Percentiles rank a stretch among this genome's conserved stretches.
These are phyloP conservation scores for Ophiostoma ips DNA, from an alignment of 2,329 filamentous ascomycete genomes.

Conservation along the genomic window DNA sequence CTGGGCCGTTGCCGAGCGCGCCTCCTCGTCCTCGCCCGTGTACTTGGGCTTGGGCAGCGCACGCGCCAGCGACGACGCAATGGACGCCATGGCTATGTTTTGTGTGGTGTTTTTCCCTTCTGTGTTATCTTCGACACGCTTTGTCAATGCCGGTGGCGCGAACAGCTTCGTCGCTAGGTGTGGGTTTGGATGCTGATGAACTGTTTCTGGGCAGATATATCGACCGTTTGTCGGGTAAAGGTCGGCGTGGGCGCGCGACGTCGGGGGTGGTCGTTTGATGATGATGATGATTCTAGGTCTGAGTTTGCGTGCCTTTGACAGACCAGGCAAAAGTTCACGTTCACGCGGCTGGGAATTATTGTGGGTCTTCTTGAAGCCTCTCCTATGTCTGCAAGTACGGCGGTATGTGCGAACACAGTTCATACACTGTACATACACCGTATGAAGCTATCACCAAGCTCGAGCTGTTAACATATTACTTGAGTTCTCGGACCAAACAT, in stretches of 20 bases:
- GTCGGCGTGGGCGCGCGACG: too few species aligned
- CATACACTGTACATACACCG: not conserved
- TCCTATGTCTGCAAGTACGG: not conserved
- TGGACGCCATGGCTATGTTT: conserved; percentile 42
- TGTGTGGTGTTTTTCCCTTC: not conserved
- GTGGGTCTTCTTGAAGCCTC: not conserved
- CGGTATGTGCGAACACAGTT: not conserved
- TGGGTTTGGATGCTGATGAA: too few species aligned
- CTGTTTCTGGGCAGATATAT: too few species aligned
- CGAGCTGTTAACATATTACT: too few species aligned
- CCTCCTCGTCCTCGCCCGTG: conserved; percentile 75
- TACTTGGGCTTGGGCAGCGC: conserved; percentile 84
- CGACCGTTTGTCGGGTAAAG: too few species aligned
- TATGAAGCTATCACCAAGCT: not conserved
- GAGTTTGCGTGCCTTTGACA: not conserved
- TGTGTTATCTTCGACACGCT: not conserved
- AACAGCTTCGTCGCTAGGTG: too few species aligned
- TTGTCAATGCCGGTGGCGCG: too few species aligned
- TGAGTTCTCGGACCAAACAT: too few species aligned
- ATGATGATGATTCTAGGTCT: not conserved
- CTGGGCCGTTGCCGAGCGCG: conserved; percentile 55
- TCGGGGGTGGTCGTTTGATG: not conserved
- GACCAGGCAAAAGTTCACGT: conserved; percentile 4
- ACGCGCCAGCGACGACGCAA: conserved; percentile 59
- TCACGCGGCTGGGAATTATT: conserved; percentile 8